A percentile compares a stretch with the other conserved stretches of the same genome.
These are phyloP conservation scores for Aegilops sharonensis DNA, from an alignment of 176 grass and related monocot species.

Conservation along the genomic window DNA sequence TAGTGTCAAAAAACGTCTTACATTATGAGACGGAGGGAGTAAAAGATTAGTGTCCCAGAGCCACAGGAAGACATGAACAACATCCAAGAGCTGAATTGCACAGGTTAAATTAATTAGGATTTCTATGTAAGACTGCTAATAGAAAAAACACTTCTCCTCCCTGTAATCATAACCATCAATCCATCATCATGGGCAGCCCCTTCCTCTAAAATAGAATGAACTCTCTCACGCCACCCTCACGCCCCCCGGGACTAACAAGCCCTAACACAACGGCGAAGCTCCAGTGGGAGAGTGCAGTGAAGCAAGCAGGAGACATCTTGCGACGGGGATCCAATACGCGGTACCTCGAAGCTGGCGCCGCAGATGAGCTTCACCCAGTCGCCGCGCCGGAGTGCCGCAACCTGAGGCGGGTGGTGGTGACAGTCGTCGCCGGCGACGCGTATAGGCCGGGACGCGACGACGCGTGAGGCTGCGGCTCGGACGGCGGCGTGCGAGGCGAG, in stretches of 20 bases:
- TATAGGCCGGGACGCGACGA: background rate
- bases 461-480: conserved; percentile 27
- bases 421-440: background rate
- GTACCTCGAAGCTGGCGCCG: conserved; percentile 92
- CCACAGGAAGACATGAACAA: background rate
- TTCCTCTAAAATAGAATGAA: background rate
- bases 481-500: conserved; percentile 45
- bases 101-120: background rate
- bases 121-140: background rate
- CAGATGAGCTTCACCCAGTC: conserved; percentile 98
- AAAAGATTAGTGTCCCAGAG: background rate
- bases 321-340: background rate
- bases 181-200: background rate
- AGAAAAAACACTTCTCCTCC: background rate
- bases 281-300: background rate
- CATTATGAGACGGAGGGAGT: too few species aligned
- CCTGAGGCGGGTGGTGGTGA: conserved; percentile 30
- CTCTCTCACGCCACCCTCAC: background rate
- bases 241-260: background rate
- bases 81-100: background rate
- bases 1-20: too few species aligned
- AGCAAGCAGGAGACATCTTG: background rate
- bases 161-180: background rate
- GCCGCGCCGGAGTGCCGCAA: conserved; percentile 68
- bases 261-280: background rate